A percentile compares a stretch with the other conserved stretches of the same genome.
Evolutionary conservation across 1,139 yeast genomes (phyloP).

Genomic region (Zhuliangozyma blackwelliae): DNA sequence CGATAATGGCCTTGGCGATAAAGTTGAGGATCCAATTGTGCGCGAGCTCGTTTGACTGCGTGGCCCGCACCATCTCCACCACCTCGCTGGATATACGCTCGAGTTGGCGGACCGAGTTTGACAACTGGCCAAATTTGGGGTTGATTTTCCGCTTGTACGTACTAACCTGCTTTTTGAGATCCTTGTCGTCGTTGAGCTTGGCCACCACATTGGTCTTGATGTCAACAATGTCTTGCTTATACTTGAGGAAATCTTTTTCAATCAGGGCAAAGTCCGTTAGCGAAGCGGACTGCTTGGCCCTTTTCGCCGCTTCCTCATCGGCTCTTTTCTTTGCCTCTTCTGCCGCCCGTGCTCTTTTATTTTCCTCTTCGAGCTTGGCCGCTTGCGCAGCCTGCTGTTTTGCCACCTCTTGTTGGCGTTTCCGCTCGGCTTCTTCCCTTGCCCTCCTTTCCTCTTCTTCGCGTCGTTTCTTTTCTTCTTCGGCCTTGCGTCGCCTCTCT

Average conservation of each 20-base stretch:
- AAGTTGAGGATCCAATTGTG: conserved; percentile 75
- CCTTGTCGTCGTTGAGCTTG: conserved; percentile 39
- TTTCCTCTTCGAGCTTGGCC: conserved; percentile 9
- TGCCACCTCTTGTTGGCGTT: conserved; percentile 13
- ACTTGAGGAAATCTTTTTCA: conserved; percentile 44
- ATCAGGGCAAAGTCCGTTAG: conserved; percentile 37
- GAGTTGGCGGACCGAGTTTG: conserved; percentile 64
- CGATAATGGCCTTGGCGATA: conserved; percentile 77
- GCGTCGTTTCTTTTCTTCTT: conserved; percentile 9
- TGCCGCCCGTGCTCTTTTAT: conserved; percentile 9
- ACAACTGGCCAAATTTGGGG: conserved; percentile 88
- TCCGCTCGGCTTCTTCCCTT: conserved; percentile 11
- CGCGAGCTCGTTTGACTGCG: conserved; percentile 43
- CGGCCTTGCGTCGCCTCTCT: conserved; percentile 7
- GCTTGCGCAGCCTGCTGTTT: conserved; percentile 7
- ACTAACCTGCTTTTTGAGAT: conserved; percentile 40
- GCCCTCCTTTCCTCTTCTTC: conserved; percentile 8
- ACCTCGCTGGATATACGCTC: conserved; percentile 50
- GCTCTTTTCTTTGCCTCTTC: conserved; percentile 10
- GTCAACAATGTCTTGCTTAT: conserved; percentile 51
- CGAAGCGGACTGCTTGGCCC: conserved; percentile 12
- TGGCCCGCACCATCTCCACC: conserved; percentile 40
- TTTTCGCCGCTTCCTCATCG: conserved; percentile 5
- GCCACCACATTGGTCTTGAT: conserved; percentile 58
- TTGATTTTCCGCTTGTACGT: conserved; percentile 65